Base-by-base conservation (phyloP, 352 stramenopile species). In the Stramenopiles sp. region DNA sequence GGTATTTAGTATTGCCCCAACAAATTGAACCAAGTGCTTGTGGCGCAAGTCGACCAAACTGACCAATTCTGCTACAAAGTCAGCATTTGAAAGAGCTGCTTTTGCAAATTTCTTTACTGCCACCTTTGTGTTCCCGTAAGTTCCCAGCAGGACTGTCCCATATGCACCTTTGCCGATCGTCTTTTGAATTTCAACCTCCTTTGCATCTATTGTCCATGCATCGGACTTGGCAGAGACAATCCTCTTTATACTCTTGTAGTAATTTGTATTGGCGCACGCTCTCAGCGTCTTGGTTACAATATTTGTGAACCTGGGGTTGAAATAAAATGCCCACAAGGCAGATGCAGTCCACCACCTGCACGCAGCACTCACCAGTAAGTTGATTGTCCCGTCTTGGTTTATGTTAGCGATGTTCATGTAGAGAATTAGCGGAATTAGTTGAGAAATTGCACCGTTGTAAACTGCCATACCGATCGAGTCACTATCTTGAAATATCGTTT, bases 51-150 rank as follows among this genome's bases (percentile, higher is more conserved):
- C 43, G 25, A 63, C 43, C 25, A 63, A 25, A 63, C 43, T 63
- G 12, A 63, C 43, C 25, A 63, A 63, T 63, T 63, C 43, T 63
- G 43, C 43, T 63, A 63, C 43, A 63, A 63, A 63, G 43, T 63
- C 43, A 18, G 43, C 43, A 63, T 63, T 63, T 63, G 43, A 63
- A 63, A 63, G 43, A 18, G 43, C 43, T 18, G 43, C 43, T 63
- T 63, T 63, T 63, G 43, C 12, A 63, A 63, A 63, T 63, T 63
- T 63, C 43, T 63, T 63, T 63, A 63, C 25, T 18, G 43, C 43
- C 12, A 63, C 43, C 25, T 63, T 63, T 12, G 43, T 63, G 43
- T 63, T 63, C 25, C 43, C 43, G 25, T 63, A 63, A 18, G 43
- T 63, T 18, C 43, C 43, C 43, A 63, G 25, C 43, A 12, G 25